Base-by-base conservation (phyloP, 345 rosid genomes). In the Gossypium bickii region DNA sequence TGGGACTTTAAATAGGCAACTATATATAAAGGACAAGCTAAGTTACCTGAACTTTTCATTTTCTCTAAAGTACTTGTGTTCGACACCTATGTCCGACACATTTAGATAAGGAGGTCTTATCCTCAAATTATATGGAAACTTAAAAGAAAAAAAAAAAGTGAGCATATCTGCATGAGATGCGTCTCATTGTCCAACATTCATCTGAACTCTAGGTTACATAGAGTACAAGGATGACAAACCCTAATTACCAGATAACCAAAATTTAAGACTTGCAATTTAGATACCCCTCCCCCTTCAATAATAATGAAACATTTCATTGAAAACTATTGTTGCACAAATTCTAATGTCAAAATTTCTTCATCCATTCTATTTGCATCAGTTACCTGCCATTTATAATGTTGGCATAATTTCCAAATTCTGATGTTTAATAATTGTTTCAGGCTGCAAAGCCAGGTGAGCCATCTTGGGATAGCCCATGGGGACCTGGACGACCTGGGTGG, bases 401-500 rank as follows among this genome's bases (percentile, higher is more conserved):
- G 17, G 51, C 17, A 3, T 12, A 64, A 44, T 27, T 57, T 51
- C 60, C 65, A 9, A 29, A 27, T 59, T 70, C 24, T 71, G 63
- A 67, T 56, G 11, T 66, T 72, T 38, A 34, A 18, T 52, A 59
- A 58, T 8, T 76, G 25, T 60, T 85, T 83, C 87, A 94, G 98
- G 90, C 97, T 47, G 96, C 93, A 47, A 95, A 95, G 83, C 92
- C 93, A 25, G 96, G 80, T 68, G 99, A 95, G 78, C 93, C 92
- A 67, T 83, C 87, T 44, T 95, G 97, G 99, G 91, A 89, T 43
- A 95, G 97, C 74, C 88, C 91, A 0, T 92, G 98, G 98, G 98
- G 95, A 78, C 88, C 27, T 62, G 98, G 98, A 68, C 88, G 99
- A 78, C 98, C 97, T 7, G 99, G 98, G 45, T 93, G 99, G 98